Conservation (phyloP, 495 filamentous ascomycete species). For the Daldinia caldariorum region DNA sequence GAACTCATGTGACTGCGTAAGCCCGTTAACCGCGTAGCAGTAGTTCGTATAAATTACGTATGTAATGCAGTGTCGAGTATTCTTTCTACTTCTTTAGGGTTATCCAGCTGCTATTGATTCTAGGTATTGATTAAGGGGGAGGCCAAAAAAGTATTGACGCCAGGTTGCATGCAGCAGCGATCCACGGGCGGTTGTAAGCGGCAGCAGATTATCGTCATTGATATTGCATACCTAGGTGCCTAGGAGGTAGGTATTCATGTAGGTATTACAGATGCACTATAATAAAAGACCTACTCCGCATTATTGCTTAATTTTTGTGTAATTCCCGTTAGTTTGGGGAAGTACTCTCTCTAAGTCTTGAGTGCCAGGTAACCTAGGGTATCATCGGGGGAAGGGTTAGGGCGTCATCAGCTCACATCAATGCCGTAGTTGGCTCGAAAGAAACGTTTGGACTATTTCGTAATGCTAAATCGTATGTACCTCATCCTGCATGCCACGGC, state of each 20-base stretch:
- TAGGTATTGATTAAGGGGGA: not conserved
- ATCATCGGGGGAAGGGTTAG: constrained; percentile 6
- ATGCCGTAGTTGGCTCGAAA: not conserved
- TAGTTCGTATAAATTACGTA: not conserved
- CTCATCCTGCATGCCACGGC: not conserved
- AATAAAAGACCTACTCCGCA: not conserved
- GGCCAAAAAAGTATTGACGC: constrained; percentile 1
- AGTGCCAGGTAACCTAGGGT: constrained; percentile 7
- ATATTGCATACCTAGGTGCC: too few relatives aligned
- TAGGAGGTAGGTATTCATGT: too few relatives aligned
- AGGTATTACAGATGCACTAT: constrained; percentile 6
- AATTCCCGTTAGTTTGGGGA: constrained; percentile 7
- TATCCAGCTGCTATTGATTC: not conserved
- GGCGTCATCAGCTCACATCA: constrained; percentile 1
- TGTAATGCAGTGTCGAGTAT: not conserved
- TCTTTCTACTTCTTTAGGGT: not conserved
- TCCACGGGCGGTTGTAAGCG: constrained; percentile 6
- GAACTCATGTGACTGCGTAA: constrained; percentile 13
- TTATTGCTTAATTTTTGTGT: constrained; percentile 7
- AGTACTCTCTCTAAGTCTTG: not conserved
- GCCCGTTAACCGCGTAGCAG: not conserved
- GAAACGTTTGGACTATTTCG: not conserved
- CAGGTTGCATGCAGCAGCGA: constrained; percentile 14
- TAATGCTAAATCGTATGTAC: not conserved
- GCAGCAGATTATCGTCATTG: constrained; percentile 8